phyloP scores from a whole-genome alignment of 805 yeast species.

The Ogataea naganishii region DNA sequence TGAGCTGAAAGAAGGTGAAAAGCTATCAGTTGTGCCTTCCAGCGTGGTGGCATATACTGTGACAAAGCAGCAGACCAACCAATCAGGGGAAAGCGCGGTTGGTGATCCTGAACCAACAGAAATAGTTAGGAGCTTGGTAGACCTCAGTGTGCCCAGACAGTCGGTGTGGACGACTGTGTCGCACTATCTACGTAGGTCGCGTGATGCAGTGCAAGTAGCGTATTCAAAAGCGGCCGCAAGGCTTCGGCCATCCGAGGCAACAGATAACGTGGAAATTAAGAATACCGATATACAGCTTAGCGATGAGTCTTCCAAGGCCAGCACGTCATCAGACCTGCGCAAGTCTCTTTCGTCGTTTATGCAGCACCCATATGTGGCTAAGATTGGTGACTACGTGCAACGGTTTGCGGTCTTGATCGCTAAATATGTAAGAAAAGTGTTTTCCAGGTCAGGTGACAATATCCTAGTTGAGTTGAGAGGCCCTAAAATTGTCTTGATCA shows the following conservation, averaged over 20 bases:
- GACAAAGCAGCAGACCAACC: neutral
- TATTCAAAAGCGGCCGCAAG: no score
- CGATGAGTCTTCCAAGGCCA: no score
- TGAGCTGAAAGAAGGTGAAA: slow-evolving; percentile 26
- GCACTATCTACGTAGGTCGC: no score
- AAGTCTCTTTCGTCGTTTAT: no score
- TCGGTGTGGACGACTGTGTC: slow-evolving; percentile 5
- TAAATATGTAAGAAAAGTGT: slow-evolving; percentile 6
- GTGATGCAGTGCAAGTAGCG: no score
- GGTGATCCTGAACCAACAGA: slow-evolving; percentile 3
- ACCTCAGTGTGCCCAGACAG: slow-evolving; percentile 17
- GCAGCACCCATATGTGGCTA: no score
- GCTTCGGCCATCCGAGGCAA: no score
- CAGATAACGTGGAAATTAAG: no score
- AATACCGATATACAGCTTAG: no score
- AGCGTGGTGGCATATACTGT: slow-evolving; percentile 29
- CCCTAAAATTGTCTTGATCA: slow-evolving; percentile 21
- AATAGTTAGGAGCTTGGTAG: slow-evolving; percentile 12
- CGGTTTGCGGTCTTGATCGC: no score
- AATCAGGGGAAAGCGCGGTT: slow-evolving; percentile 2
- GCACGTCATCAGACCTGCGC: no score
- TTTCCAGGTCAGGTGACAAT: slow-evolving; percentile 13
- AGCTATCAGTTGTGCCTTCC: slow-evolving; percentile 28
- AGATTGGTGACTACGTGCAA: no score
- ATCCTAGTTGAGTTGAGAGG: slow-evolving; percentile 20